phyloP scores from a whole-genome alignment of 306 rosid species.

The Vigna trinervia region DNA sequence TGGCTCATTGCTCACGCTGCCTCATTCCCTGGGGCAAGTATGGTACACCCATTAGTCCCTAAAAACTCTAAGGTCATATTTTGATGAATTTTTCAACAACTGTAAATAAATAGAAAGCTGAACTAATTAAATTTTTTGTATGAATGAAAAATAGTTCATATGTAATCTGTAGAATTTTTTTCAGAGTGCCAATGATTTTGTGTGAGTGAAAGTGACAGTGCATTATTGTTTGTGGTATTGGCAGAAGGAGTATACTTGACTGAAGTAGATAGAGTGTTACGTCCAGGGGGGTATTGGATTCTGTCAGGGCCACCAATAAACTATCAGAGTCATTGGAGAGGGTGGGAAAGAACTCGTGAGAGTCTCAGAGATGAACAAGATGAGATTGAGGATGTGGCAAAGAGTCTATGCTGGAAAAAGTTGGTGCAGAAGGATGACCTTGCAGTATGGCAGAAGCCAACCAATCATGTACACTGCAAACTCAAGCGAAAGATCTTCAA shows the following conservation, averaged over 20 bases:
- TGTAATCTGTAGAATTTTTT: too few species aligned
- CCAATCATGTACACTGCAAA: conserved; percentile 81
- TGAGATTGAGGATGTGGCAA: conserved; percentile 75
- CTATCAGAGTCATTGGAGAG: conserved; percentile 81
- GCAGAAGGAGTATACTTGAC: conserved; percentile 84
- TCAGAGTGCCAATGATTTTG: background rate
- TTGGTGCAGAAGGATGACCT: conserved; percentile 71
- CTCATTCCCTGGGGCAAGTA: conserved; percentile 91
- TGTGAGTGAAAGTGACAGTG: background rate
- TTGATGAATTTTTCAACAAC: background rate
- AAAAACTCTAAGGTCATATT: background rate
- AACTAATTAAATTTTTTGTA: too few species aligned
- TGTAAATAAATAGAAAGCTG: too few species aligned
- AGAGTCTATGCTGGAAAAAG: conserved; percentile 90
- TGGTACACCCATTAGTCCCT: conserved; percentile 53
- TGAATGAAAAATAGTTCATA: too few species aligned
- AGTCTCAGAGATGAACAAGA: conserved; percentile 78
- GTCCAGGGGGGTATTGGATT: conserved; percentile 99
- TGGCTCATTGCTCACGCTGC: conserved; percentile 99
- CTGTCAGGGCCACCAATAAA: conserved; percentile 98
- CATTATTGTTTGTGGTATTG: background rate
- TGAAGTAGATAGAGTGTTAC: conserved; percentile 81
- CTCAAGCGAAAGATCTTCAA: conserved; percentile 66
- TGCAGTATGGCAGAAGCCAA: conserved; percentile 94
- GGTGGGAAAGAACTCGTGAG: conserved; percentile 78